These are phyloP conservation scores for Russula griseocarnosa DNA, from an alignment of 768 basidiomycete genomes.

Conservation along the genomic window DNA sequence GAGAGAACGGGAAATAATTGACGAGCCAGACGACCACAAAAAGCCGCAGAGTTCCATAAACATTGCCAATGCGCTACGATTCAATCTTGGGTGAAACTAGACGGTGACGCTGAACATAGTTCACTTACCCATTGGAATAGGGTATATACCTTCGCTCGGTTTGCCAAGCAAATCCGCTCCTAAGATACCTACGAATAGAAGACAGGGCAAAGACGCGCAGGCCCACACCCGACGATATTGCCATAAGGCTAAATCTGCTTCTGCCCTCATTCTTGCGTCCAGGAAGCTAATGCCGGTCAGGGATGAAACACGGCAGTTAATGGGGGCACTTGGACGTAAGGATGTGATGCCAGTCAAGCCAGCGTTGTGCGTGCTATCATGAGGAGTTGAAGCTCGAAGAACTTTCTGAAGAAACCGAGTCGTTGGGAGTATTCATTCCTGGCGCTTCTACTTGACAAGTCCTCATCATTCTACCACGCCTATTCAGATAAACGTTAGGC, in stretches of 20 bases:
- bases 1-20: constrained; percentile 95
- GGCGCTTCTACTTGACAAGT: constrained; percentile 50
- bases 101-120: background rate
- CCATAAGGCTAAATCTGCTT: constrained; percentile 97
- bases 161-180: constrained; percentile 85
- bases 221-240: constrained; percentile 93
- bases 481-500: constrained; percentile 15
- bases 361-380: constrained; percentile 99
- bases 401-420: constrained; percentile 93
- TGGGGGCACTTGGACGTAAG: constrained; percentile 92
- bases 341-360: constrained; percentile 95
- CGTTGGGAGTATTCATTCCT: constrained; percentile 64
- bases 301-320: constrained; percentile 99
- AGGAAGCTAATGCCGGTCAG: constrained; percentile 96
- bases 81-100: constrained; percentile 14
- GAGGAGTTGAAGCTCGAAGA: constrained; percentile 84
- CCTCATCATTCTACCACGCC: constrained; percentile 48
- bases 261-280: constrained; percentile 84
- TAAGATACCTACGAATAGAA: constrained; percentile 84
- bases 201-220: constrained; percentile 79
- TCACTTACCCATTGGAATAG: constrained; percentile 80
- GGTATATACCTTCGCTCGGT: constrained; percentile 78
- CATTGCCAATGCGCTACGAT: constrained; percentile 81
- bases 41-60: constrained; percentile 95
- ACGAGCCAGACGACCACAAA: constrained; percentile 92